A percentile compares a stretch with the other conserved stretches of the same genome.
Conservation (phyloP, 2,329 filamentous ascomycete genomes). For the Penicillium sp. region DNA sequence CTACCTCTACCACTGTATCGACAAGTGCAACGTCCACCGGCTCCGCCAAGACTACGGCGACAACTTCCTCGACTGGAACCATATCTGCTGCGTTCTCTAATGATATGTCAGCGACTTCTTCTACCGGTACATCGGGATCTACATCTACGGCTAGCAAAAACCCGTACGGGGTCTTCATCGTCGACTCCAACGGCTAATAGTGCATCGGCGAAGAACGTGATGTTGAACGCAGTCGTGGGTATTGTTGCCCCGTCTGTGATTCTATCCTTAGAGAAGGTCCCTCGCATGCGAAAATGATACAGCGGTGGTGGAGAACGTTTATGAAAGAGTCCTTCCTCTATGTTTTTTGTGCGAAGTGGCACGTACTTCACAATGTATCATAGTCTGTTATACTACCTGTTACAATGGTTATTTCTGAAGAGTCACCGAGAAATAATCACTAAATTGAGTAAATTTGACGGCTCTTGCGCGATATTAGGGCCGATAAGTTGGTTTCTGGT, state of each 20-base stretch:
- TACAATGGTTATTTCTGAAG: not conserved
- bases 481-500: not conserved
- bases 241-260: not conserved
- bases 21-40: not conserved
- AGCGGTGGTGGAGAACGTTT: too few relatives aligned
- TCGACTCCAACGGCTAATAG: not conserved
- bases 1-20: not conserved
- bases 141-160: not conserved
- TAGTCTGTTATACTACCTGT: not conserved
- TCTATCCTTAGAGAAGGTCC: not conserved
- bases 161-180: not conserved
- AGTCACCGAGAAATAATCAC: not conserved
- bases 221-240: not conserved
- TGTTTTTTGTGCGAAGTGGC: not conserved
- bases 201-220: not conserved
- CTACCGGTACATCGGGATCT: not conserved
- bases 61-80: not conserved
- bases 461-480: not conserved
- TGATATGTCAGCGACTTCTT: not conserved
- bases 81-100: not conserved
- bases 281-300: not conserved
- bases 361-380: not conserved
- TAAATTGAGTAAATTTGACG: not conserved
- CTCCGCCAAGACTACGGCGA: not conserved
- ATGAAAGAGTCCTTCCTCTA: too few relatives aligned